Conservation (phyloP, 768 basidiomycete species). For the Boletellus ananiceps region DNA sequence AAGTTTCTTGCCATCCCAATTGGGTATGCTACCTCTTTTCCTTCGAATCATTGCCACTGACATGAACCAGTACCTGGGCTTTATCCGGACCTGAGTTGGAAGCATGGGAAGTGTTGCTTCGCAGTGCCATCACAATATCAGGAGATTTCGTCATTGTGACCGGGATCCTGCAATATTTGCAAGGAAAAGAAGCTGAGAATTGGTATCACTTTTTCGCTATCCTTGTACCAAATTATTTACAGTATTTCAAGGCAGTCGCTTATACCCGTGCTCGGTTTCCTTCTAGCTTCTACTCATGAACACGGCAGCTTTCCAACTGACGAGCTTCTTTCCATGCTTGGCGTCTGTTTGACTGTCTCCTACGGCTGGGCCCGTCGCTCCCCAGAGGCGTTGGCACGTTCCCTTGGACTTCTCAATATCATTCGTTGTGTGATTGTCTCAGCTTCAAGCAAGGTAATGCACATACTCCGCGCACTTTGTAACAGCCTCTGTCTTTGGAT, state of each 20-base stretch:
- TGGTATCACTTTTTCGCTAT: constrained; percentile 16
- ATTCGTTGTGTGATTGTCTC: constrained; percentile 33
- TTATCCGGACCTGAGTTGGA: constrained; percentile 40
- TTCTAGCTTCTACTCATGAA: constrained; percentile 11
- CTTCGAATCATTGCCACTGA: constrained; percentile 2
- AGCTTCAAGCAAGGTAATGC: constrained; percentile 26
- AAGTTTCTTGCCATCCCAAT: constrained; percentile 46
- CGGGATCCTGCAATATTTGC: constrained; percentile 12
- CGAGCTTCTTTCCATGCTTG: constrained; percentile 27
- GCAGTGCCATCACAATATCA: constrained; percentile 24
- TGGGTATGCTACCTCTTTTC: constrained; percentile 32
- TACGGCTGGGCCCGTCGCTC: constrained; percentile 29
- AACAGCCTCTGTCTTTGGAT: constrained; percentile 49
- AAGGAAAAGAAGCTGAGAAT: constrained; percentile 12
- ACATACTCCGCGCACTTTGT: constrained; percentile 35
- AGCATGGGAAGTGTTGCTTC: constrained; percentile 40
- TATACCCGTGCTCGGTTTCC: constrained; percentile 13
- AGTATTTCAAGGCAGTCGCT: constrained; percentile 19
- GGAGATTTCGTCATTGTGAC: constrained; percentile 8
- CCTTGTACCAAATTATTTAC: constrained; percentile 8
- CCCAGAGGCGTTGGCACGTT: constrained; percentile 24
- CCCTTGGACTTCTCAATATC: constrained; percentile 35
- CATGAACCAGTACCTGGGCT: constrained; percentile 38
- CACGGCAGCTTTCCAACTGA: constrained; percentile 10
- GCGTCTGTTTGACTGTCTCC: constrained; percentile 29